Evolutionary conservation across 2,329 filamentous ascomycete genomes (phyloP).

Genomic region (Pseudohalonectria lignicola): DNA sequence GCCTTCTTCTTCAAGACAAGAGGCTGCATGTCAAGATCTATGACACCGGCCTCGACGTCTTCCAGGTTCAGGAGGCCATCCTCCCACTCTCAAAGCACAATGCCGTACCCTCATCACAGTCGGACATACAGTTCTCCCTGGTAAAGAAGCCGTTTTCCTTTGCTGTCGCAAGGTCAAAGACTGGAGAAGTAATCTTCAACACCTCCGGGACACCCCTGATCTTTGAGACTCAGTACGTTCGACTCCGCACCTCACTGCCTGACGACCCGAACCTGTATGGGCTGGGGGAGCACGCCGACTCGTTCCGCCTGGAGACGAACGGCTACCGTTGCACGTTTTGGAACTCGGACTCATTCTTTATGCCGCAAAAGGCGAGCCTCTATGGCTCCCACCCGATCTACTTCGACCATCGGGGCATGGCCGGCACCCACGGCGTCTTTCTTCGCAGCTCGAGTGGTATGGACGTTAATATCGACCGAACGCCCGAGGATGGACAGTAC

Average conservation of each 20-base stretch:
- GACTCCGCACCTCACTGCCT: conserved; percentile 60
- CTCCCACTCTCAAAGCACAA: conserved; percentile 1
- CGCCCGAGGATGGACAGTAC: conserved; percentile 16
- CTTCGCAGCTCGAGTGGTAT: conserved; percentile 53
- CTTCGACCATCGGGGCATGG: conserved; percentile 43
- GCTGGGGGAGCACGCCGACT: conserved; percentile 66
- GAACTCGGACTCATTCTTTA: background rate
- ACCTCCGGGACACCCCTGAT: conserved; percentile 55
- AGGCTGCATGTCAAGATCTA: conserved; percentile 61
- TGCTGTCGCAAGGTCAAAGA: conserved; percentile 23
- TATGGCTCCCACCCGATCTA: conserved; percentile 57
- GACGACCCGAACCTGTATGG: conserved; percentile 63
- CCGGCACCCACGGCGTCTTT: conserved; percentile 45
- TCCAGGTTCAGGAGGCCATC: conserved; percentile 3
- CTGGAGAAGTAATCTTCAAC: conserved; percentile 52
- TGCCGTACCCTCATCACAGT: background rate
- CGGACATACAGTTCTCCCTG: conserved; percentile 34
- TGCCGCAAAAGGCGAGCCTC: conserved; percentile 45
- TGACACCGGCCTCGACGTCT: conserved; percentile 1
- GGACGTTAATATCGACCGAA: conserved; percentile 52
- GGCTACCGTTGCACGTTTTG: conserved; percentile 55
- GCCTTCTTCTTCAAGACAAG: too few relatives aligned
- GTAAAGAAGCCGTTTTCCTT: conserved; percentile 52
- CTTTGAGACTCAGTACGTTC: conserved; percentile 70
- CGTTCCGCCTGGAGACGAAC: conserved; percentile 55